Base-by-base conservation (phyloP, 2,329 filamentous ascomycete species). In the Microthyrium microscopicum region DNA sequence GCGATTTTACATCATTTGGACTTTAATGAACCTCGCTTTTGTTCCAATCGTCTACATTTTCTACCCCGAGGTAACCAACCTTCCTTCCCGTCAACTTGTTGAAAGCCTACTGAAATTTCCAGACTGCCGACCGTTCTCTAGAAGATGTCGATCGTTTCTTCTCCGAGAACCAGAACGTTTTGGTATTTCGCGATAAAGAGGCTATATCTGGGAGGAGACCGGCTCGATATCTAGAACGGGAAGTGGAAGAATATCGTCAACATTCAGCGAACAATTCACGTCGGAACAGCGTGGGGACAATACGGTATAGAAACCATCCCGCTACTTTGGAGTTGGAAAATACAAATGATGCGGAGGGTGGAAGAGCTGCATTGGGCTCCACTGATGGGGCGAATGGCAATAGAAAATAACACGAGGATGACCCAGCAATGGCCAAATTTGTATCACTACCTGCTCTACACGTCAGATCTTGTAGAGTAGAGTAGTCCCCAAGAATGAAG, bases 1-100 rank as follows among this genome's bases (percentile, higher is more conserved):
- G 55, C 47, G 46, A 20, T 60, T 58, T 39, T 62, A 57, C 44
- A 58, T 62, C 27, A 54, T 58, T n/a, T 61, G 54, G 55, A 55
- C 49, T 1, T 46, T 60, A 2, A 50, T 60, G 42, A 64, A 65
- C 38, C 56, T 53, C 29, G 43, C 55, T 3, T 68, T 67, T 40
- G 48, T 68, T 0, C 63, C 62, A 1, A 53, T 59, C 7, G 51
- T 63, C 9, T 64, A 63, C 41, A 40, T 51, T 21, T 49, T 50
- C 39, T 45, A 46, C 12, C 47, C 50, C 5, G 52, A 54, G 29
- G 19, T 32, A 7, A 9, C 27, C 27, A 9, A 9, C 27, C 16
- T 16, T 16, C 16, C 15, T 16, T 29, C 27, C 27, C 27, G 9
- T 29, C 16, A n/a, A n/a, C n/a, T n/a, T n/a, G n/a, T n/a, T n/a